Evolutionary conservation across 352 stramenopile species (phyloP).

Genomic region (Phytophthora megakarya): DNA sequence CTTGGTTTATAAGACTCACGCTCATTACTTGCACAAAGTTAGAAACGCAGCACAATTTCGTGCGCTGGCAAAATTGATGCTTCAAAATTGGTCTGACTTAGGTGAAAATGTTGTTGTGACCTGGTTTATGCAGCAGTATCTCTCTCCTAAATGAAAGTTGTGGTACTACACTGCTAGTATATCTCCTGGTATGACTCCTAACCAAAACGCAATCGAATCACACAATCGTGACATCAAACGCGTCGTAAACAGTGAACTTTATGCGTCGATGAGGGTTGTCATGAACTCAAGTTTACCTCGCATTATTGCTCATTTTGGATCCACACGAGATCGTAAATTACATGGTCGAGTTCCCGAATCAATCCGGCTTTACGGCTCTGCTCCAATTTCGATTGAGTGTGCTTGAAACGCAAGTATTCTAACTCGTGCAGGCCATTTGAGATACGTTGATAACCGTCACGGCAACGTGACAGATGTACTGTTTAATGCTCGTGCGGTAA

Average conservation of each 20-base stretch:
- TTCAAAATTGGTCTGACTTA: neutral
- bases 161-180: neutral
- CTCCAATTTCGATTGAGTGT: neutral
- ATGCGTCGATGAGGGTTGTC: neutral
- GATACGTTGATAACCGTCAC: neutral
- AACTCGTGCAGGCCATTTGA: neutral
- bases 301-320: neutral
- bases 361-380: neutral
- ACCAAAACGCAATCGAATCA: neutral
- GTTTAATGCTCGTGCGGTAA: neutral
- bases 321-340: neutral
- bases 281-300: neutral
- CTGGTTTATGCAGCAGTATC: neutral
- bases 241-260: neutral
- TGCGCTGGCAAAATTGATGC: neutral
- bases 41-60: too few relatives aligned
- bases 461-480: neutral
- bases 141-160: neutral
- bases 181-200: neutral
- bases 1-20: neutral
- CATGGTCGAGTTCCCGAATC: neutral
- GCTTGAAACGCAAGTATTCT: neutral
- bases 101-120: neutral
- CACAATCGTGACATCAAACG: neutral
- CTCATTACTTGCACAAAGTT: constrained; percentile 1